These are phyloP conservation scores for Fusarium sp. DNA, from an alignment of 2,329 filamentous ascomycete genomes.

Conservation along the genomic window DNA sequence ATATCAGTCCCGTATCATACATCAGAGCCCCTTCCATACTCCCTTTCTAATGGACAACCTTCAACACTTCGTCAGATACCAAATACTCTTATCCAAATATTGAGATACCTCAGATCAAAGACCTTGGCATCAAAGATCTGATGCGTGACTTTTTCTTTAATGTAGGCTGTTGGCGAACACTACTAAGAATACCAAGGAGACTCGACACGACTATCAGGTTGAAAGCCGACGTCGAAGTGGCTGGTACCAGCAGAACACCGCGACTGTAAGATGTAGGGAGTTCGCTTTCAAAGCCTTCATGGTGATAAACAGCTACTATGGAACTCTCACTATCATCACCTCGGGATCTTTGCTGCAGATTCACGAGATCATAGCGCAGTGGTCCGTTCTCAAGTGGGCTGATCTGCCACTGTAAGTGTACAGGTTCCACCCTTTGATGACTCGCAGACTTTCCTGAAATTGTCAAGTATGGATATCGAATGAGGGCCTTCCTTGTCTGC, in stretches of 20 bases:
- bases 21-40: too few species aligned
- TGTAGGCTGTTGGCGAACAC: background rate
- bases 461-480: background rate
- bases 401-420: conserved; percentile 1
- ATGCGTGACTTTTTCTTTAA: background rate
- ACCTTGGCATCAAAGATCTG: background rate
- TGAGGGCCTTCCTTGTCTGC: background rate
- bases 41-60: too few species aligned
- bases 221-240: background rate
- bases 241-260: background rate
- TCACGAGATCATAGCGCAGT: conserved; percentile 19
- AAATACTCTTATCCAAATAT: too few species aligned
- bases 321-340: accelerated
- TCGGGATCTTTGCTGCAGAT: accelerated
- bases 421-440: accelerated
- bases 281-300: conserved; percentile 18
- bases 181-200: conserved; percentile 6
- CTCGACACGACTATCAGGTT: background rate
- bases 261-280: background rate
- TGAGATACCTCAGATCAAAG: background rate
- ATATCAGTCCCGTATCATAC: too few species aligned
- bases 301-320: conserved; percentile 17
- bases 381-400: background rate
- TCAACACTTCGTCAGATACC: too few species aligned
- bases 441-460: accelerated